Conservation (phyloP, 1,284 basidiomycete genomes). For the Cryptococcus maquisensis region DNA sequence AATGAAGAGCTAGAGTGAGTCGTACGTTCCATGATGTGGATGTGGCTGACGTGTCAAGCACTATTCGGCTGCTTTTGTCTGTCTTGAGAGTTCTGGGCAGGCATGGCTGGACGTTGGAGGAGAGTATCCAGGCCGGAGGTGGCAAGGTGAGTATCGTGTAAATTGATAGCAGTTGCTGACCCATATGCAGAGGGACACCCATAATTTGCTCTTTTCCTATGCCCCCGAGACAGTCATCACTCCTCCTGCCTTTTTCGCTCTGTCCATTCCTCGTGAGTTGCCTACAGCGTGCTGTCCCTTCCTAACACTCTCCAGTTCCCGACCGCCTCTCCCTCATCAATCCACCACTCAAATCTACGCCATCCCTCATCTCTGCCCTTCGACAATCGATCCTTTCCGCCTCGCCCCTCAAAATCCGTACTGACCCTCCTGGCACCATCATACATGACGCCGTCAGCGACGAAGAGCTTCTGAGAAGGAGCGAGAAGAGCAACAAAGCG, state of each 20-base stretch:
- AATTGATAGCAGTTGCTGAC: not conserved
- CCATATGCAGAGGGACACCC: constrained; percentile 30
- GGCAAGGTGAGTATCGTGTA: constrained; percentile 19
- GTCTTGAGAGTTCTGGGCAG: constrained; percentile 31
- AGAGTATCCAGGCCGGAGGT: constrained; percentile 27
- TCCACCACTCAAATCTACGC: constrained; percentile 27
- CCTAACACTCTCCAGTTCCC: constrained; percentile 22
- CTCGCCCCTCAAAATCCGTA: constrained; percentile 4
- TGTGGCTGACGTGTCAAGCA: constrained; percentile 13
- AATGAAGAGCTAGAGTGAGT: constrained; percentile 42
- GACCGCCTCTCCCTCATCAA: constrained; percentile 43
- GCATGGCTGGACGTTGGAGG: constrained; percentile 35
- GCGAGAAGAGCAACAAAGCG: not conserved
- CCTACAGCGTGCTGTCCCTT: too few relatives aligned
- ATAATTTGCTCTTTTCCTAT: constrained; percentile 37
- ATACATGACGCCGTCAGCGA: not conserved
- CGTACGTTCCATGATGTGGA: not conserved
- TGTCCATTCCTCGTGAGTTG: constrained; percentile 38
- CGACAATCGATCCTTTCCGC: constrained; percentile 30
- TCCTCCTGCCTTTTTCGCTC: constrained; percentile 40
- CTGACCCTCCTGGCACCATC: not conserved
- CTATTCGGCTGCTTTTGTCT: constrained; percentile 34
- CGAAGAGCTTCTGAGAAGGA: not conserved
- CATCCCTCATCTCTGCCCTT: constrained; percentile 32
- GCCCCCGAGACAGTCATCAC: constrained; percentile 10